Conservation (phyloP, 2,329 filamentous ascomycete genomes). For the Aspergillus fumigatus region DNA sequence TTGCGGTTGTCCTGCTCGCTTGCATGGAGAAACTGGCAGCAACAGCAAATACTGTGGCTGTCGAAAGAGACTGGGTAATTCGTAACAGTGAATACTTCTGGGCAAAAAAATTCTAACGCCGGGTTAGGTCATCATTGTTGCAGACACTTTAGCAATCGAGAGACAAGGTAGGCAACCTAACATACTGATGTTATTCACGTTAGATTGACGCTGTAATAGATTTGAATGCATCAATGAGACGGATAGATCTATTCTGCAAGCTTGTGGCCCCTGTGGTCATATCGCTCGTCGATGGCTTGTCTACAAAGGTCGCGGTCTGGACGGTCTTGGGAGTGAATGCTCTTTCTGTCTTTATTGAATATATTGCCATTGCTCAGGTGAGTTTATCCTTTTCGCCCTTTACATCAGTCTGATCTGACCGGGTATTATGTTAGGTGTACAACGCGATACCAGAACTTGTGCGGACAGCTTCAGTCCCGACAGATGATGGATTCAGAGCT, state of each 20-base stretch:
- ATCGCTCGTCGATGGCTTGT: constrained; percentile 44
- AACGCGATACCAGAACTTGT: constrained; percentile 17
- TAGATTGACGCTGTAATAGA: constrained; percentile 18
- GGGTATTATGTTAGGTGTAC: constrained; percentile 11
- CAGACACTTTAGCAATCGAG: constrained; percentile 33
- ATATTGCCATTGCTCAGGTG: constrained; percentile 37
- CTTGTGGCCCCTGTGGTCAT: constrained; percentile 51
- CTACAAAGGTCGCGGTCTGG: constrained; percentile 43
- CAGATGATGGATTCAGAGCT: not conserved
- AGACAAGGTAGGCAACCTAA: constrained; percentile 34
- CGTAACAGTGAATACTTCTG: not conserved
- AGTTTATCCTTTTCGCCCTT: not conserved
- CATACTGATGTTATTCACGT: constrained; percentile 17
- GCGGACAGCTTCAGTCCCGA: not conserved
- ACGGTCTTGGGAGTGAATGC: constrained; percentile 45
- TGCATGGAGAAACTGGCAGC: constrained; percentile 65
- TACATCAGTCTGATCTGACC: not conserved
- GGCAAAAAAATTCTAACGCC: not conserved
- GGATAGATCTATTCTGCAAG: constrained; percentile 57
- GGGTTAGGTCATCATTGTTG: constrained; percentile 27
- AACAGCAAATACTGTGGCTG: constrained; percentile 61
- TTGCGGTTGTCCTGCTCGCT: constrained; percentile 49
- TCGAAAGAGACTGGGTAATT: constrained; percentile 65
- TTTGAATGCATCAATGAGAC: constrained; percentile 52
- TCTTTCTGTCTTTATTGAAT: constrained; percentile 36